These are phyloP conservation scores for Brettanomyces custersianus DNA, from an alignment of 805 yeast species.

Conservation along the genomic window DNA sequence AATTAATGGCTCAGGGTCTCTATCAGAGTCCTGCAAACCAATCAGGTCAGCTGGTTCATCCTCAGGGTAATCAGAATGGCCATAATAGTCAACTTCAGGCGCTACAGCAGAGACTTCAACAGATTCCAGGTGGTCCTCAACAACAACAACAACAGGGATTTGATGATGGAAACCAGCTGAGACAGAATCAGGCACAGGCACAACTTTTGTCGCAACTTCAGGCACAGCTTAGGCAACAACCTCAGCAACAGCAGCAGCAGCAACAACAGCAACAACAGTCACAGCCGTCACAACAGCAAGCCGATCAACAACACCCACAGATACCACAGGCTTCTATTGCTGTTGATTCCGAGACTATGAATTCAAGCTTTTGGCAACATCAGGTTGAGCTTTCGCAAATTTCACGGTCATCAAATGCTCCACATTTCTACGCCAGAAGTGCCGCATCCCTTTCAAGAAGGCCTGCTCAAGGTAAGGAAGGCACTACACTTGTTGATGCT, in stretches of 20 bases:
- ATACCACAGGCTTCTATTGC: conserved; percentile 15
- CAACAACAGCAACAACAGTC: conserved; percentile 25
- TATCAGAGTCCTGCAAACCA: conserved; percentile 31
- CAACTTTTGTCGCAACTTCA: conserved; percentile 13
- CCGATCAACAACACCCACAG: conserved; percentile 13
- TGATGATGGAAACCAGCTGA: too few species aligned
- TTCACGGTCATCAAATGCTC: conserved; percentile 57
- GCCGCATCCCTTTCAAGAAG: conserved; percentile 64
- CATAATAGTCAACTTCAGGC: conserved; percentile 6
- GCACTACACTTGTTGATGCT: conserved; percentile 29
- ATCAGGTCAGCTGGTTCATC: conserved; percentile 11
- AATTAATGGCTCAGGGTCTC: conserved; percentile 30
- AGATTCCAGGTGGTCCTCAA: conserved; percentile 11
- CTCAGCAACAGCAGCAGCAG: conserved; percentile 21
- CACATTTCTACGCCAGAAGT: conserved; percentile 78
- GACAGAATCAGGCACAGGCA: conserved; percentile 15
- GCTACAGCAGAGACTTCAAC: conserved; percentile 13
- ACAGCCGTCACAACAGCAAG: conserved; percentile 21
- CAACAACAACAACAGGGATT: conserved; percentile 13
- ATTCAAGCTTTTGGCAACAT: conserved; percentile 62
- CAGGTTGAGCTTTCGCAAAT: conserved; percentile 65
- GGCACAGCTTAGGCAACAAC: conserved; percentile 26
- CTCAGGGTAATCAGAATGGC: conserved; percentile 15
- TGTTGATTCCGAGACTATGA: conserved; percentile 28
- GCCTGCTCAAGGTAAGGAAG: conserved; percentile 24